Percentiles rank a stretch among this genome's conserved stretches.
Evolutionary conservation across 78 protist genomes (phyloP).

Genomic region (Dictyostelium intermedium): DNA sequence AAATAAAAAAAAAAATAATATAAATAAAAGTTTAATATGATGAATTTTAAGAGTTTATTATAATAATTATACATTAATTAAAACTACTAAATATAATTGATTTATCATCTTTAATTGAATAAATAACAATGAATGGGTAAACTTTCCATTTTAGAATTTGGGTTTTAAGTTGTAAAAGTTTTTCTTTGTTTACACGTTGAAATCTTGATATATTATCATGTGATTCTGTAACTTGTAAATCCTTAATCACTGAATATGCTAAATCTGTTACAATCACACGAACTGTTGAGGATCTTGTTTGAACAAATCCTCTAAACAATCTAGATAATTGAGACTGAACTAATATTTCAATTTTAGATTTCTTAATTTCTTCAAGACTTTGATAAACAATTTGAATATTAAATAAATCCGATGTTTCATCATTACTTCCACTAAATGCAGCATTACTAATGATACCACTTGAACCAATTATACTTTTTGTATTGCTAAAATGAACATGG

Average conservation of each 20-base stretch:
- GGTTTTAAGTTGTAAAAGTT: constrained; percentile 12
- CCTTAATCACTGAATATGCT: background rate
- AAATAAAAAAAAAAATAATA: no score
- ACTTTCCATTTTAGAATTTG: constrained; percentile 50
- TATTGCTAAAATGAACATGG: background rate
- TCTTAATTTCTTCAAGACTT: background rate
- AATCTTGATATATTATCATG: constrained; percentile 9
- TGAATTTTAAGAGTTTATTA: no score
- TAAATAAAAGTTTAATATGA: background rate
- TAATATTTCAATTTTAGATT: background rate
- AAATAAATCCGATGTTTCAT: background rate
- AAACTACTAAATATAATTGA: background rate
- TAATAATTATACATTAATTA: no score
- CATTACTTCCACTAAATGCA: background rate
- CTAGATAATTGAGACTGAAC: background rate
- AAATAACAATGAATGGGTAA: constrained; percentile 33
- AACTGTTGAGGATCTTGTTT: background rate
- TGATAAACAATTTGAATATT: background rate
- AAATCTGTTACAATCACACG: constrained; percentile 1
- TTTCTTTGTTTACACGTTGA: constrained; percentile 19
- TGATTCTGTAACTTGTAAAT: background rate
- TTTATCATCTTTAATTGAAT: constrained; percentile 61
- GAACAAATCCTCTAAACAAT: constrained; percentile 21
- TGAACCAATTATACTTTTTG: background rate
- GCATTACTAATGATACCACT: background rate